A percentile compares a stretch with the other conserved stretches of the same genome.
Conservation (phyloP, 2,329 filamentous ascomycete genomes). For the Colletotrichum higginsianum region DNA sequence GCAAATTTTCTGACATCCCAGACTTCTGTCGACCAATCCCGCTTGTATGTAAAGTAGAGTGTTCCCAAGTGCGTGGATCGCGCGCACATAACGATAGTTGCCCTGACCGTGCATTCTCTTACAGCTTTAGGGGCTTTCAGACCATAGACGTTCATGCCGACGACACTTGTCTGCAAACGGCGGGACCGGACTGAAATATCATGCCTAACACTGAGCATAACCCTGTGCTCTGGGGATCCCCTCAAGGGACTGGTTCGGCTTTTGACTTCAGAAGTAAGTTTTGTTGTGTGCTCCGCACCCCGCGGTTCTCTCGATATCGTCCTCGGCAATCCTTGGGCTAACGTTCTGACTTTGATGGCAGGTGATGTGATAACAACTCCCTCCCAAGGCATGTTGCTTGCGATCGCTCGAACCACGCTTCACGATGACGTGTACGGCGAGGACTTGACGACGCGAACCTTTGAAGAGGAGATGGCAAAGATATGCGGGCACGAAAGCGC, state of each 20-base stretch:
- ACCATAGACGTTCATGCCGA: too few species aligned
- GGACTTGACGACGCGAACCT: constrained; percentile 77
- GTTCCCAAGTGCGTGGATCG: too few species aligned
- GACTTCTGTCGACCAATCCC: too few species aligned
- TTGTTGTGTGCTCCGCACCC: background rate
- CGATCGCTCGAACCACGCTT: constrained; percentile 78
- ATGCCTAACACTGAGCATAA: constrained; percentile 11
- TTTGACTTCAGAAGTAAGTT: constrained; percentile 42
- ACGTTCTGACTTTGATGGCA: constrained; percentile 46
- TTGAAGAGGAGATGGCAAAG: constrained; percentile 76
- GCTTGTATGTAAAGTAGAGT: background rate
- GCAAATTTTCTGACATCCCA: background rate
- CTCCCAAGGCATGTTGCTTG: constrained; percentile 78
- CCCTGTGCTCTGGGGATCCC: constrained; percentile 39
- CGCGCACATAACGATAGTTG: background rate
- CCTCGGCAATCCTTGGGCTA: background rate
- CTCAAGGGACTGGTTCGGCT: constrained; percentile 31
- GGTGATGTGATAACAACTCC: constrained; percentile 80
- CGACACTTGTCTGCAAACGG: background rate
- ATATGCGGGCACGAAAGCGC: constrained; percentile 73
- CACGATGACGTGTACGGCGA: constrained; percentile 84
- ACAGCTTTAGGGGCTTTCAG: background rate
- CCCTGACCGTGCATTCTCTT: background rate
- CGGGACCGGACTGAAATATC: background rate
- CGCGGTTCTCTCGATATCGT: background rate